Evolutionary conservation across 2,329 filamentous ascomycete genomes (phyloP), one percentile per base, ranked within the genome.

Genomic region (Dactylellina parvicollis): DNA sequence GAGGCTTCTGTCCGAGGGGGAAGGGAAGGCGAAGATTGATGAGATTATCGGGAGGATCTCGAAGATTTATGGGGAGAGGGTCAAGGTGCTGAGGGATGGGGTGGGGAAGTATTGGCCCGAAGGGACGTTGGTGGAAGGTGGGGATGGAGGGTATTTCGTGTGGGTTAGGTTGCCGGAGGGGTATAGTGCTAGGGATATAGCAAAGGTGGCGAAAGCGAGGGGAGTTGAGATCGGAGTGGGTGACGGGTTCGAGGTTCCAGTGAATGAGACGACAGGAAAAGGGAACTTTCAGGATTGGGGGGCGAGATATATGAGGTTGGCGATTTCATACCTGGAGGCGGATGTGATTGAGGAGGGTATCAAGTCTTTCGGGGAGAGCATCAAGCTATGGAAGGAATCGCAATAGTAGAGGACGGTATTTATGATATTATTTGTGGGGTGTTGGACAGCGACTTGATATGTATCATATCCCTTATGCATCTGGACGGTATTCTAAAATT

Each of bases 71-170:
- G 82, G 83, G 1, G 77, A 79, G 16, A 83, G 87, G 26, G 87
- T 87, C 75, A 79, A 80, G 18, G 79, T 82, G 1, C 84, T 94
- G 78, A 83, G 88, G 74, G 76, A 80, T 1, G 87, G 89, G 0
- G 85, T 95, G 22, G 79, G 84, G 36, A 79, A 84, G 55, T 80
- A 89, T 50, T 82, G 96, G 1, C 89, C 90, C 0, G 81, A 90
- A 0, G 90, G 89, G 1, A 85, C 90, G 0, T 79, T 64, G 26
- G 79, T 83, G 32, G 78, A 79, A 26, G 76, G 77, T 40, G 76
- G 76, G 1, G 67, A 89, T 28, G 92, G 92, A 0, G 92, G 92
- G 0, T 96, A 94, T 79, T 96, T 96, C 79, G 83, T 96, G 50
- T 96, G 92, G 92, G 80, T 96, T 24, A 84, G 83, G 1, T 80